Evolutionary conservation across 495 filamentous ascomycete genomes (phyloP).

Genomic region (Cladorrhinum samala): DNA sequence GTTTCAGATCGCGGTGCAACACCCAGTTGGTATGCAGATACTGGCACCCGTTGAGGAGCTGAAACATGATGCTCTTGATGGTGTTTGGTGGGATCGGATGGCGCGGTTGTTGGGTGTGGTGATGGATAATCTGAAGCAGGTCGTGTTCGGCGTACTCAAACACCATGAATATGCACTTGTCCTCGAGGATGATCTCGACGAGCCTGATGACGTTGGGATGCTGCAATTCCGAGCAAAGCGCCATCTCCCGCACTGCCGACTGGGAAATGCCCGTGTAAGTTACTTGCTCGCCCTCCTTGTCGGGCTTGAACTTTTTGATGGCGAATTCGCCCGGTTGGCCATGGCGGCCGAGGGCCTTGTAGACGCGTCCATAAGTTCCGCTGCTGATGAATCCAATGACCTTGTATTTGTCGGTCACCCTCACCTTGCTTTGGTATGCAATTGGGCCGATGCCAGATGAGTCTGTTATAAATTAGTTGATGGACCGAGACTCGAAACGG

Average conservation of each 20-base stretch:
- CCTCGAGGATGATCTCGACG: slow-evolving; percentile 93
- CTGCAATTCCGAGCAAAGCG: slow-evolving; percentile 87
- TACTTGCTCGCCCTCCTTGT: slow-evolving; percentile 92
- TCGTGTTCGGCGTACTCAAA: slow-evolving; percentile 99
- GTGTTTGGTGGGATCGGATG: slow-evolving; percentile 81
- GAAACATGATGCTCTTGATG: slow-evolving; percentile 88
- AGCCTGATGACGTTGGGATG: slow-evolving; percentile 88
- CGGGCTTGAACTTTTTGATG: slow-evolving; percentile 99
- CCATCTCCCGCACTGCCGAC: slow-evolving; percentile 96
- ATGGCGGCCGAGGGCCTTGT: slow-evolving; percentile 84
- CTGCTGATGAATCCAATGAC: slow-evolving; percentile 97
- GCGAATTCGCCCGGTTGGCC: slow-evolving; percentile 72
- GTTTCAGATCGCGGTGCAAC: slow-evolving; percentile 91
- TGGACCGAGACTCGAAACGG: background rate
- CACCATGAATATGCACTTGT: slow-evolving; percentile 99
- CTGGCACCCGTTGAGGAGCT: slow-evolving; percentile 86
- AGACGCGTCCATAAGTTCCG: slow-evolving; percentile 97
- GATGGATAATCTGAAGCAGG: slow-evolving; percentile 94
- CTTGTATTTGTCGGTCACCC: slow-evolving; percentile 85
- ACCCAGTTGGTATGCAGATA: slow-evolving; percentile 98
- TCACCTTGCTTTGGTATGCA: slow-evolving; percentile 76
- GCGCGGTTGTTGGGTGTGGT: slow-evolving; percentile 83
- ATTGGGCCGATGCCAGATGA: slow-evolving; percentile 40
- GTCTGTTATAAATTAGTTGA: slow-evolving; percentile 20
- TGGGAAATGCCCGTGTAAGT: slow-evolving; percentile 98